These are phyloP conservation scores for Mikania micrantha DNA, from an alignment of 129 eudicot genomes.

Conservation along the genomic window DNA sequence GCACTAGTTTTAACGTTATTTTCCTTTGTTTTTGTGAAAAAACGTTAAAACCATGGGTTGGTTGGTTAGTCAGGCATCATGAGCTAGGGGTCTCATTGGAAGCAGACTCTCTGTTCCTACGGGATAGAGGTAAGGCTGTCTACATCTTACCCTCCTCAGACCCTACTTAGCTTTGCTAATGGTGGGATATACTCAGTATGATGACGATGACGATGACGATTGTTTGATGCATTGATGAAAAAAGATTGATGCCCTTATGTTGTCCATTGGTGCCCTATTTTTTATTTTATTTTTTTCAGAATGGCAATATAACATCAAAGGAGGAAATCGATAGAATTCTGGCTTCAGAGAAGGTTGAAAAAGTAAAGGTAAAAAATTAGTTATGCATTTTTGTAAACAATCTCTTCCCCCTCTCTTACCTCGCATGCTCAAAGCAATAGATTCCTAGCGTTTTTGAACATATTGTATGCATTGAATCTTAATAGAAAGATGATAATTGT, in stretches of 20 bases:
- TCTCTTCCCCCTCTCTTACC: background rate
- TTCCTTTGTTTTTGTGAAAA: too few species aligned
- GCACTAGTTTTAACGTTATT: too few species aligned
- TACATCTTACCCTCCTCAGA: too few species aligned
- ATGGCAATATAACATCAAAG: conserved; percentile 68
- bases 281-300: conserved; percentile 37
- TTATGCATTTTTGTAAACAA: background rate
- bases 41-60: too few species aligned
- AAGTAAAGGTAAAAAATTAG: conserved; percentile 51
- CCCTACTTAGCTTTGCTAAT: too few species aligned
- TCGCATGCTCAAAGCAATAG: background rate
- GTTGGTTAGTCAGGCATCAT: too few species aligned
- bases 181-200: too few species aligned
- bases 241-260: conserved; percentile 7
- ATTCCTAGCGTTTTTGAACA: conserved; percentile 1
- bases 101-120: too few species aligned
- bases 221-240: conserved; percentile 5
- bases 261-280: background rate
- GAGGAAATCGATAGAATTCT: conserved; percentile 74
- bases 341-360: conserved; percentile 71
- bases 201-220: too few species aligned
- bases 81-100: too few species aligned
- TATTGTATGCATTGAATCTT: conserved; percentile 5
- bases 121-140: too few species aligned
- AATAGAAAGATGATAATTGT: background rate